Evolutionary conservation across 768 basidiomycete species (phyloP).

Genomic region (Lyophyllum atratum): DNA sequence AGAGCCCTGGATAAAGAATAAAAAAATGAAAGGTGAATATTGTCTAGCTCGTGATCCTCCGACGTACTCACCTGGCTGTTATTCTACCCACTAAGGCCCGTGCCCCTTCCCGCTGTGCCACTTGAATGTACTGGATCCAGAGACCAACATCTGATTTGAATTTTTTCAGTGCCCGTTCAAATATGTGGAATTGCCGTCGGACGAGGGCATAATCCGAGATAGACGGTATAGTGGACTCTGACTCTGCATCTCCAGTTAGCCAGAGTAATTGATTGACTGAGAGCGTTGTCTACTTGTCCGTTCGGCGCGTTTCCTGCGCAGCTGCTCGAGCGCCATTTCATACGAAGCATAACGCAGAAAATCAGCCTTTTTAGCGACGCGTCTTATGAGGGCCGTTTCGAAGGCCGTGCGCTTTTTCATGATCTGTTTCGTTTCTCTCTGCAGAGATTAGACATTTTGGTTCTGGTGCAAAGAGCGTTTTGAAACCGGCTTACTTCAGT

Average conservation of each 20-base stretch:
- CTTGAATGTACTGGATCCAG: constrained; percentile 88
- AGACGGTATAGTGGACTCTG: constrained; percentile 52
- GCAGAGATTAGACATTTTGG: constrained; percentile 18
- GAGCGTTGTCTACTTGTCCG: constrained; percentile 54
- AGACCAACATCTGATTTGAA: constrained; percentile 87
- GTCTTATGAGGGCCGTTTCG: constrained; percentile 81
- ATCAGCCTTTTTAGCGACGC: constrained; percentile 84
- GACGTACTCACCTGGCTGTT: constrained; percentile 65
- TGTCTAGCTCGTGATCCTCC: not conserved
- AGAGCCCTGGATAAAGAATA: constrained; percentile 59
- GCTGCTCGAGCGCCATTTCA: constrained; percentile 84
- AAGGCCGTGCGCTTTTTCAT: constrained; percentile 82
- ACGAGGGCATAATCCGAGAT: constrained; percentile 86
- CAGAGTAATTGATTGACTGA: not conserved
- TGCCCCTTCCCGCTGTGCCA: constrained; percentile 81
- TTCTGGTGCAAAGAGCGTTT: not conserved
- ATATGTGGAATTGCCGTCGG: constrained; percentile 83
- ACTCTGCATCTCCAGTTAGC: constrained; percentile 31
- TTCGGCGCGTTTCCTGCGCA: constrained; percentile 74
- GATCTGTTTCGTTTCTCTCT: constrained; percentile 84
- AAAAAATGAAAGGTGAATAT: constrained; percentile 2
- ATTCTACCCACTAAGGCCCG: constrained; percentile 78
- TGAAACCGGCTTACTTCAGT: constrained; percentile 55
- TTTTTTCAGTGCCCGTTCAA: constrained; percentile 85
- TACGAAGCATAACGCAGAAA: constrained; percentile 91